Evolutionary conservation across 1,284 basidiomycete genomes (phyloP).

Genomic region (Irpex rosettiformis): DNA sequence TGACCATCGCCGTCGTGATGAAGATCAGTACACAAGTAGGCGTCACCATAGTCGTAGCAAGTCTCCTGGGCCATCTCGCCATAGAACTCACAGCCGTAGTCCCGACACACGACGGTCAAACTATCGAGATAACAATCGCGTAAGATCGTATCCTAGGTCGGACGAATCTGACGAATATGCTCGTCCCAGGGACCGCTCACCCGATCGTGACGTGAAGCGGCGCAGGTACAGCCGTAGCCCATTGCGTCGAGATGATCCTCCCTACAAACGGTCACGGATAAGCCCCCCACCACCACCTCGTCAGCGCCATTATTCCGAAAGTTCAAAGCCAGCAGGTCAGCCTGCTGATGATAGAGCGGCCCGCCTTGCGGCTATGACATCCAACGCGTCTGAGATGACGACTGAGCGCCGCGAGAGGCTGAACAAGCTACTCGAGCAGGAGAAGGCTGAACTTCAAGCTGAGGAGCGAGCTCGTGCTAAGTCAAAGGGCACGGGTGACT

Average conservation of each 20-base stretch:
- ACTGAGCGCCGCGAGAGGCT: conserved; percentile 68
- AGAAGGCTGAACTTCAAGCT: conserved; percentile 66
- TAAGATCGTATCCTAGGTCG: conserved; percentile 38
- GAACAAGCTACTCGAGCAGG: conserved; percentile 58
- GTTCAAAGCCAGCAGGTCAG: conserved; percentile 22
- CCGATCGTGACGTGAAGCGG: conserved; percentile 32
- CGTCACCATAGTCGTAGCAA: conserved; percentile 27
- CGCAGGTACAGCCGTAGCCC: conserved; percentile 40
- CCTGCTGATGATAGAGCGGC: conserved; percentile 65
- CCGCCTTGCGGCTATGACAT: conserved; percentile 83
- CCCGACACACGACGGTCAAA: conserved; percentile 12
- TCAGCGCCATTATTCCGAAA: conserved; percentile 21
- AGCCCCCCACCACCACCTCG: conserved; percentile 35
- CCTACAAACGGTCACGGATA: conserved; percentile 39
- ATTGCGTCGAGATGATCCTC: conserved; percentile 18
- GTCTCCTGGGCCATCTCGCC: conserved; percentile 26
- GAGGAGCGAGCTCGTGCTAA: conserved; percentile 60
- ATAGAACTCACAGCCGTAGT: conserved; percentile 23
- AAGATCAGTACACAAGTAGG: conserved; percentile 19
- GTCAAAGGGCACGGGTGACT: conserved; percentile 69
- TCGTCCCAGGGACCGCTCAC: conserved; percentile 20
- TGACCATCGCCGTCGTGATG: conserved; percentile 28
- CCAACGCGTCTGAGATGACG: conserved; percentile 63
- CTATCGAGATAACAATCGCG: conserved; percentile 17
- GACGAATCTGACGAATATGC: conserved; percentile 45